phyloP scores from a whole-genome alignment of 2,329 filamentous ascomycete species.

The Xylaria sp. region DNA sequence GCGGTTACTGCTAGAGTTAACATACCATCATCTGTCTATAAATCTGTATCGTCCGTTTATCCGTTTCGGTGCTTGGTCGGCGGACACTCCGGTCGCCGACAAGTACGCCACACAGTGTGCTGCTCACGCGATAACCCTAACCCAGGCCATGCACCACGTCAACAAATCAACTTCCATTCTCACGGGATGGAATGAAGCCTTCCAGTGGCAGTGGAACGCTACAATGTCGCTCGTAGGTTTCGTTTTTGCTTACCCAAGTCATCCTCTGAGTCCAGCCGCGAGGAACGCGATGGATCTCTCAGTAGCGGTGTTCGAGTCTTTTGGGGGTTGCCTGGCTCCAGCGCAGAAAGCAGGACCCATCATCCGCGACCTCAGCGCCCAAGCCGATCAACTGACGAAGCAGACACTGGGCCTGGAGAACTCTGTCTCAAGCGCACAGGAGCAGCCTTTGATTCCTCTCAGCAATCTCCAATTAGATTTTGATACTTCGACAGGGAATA shows the following conservation, averaged over 20 bases:
- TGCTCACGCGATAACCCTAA: slow-evolving; percentile 45
- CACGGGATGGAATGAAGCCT: slow-evolving; percentile 45
- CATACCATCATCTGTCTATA: slow-evolving; percentile 47
- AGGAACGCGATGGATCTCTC: slow-evolving; percentile 12
- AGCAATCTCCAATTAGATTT: background rate
- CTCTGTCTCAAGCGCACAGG: background rate
- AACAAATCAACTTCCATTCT: slow-evolving; percentile 41
- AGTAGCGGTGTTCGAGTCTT: slow-evolving; percentile 20
- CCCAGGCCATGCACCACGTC: slow-evolving; percentile 46
- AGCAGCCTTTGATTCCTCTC: background rate
- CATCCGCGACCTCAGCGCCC: background rate
- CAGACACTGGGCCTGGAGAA: background rate
- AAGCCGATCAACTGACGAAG: background rate
- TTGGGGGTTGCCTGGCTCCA: slow-evolving; percentile 19
- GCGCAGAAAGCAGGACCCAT: background rate
- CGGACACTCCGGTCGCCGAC: slow-evolving; percentile 5
- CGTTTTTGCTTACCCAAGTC: slow-evolving; percentile 19
- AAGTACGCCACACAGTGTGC: slow-evolving; percentile 21
- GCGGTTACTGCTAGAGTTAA: slow-evolving; percentile 46
- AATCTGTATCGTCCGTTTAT: slow-evolving; percentile 48
- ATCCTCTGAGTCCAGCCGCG: slow-evolving; percentile 3
- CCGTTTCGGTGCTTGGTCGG: slow-evolving; percentile 35
- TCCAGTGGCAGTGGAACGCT: slow-evolving; percentile 51
- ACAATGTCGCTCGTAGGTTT: slow-evolving; percentile 27
- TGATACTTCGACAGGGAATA: background rate